These are phyloP conservation scores for Hortaea werneckii DNA, from an alignment of 2,329 filamentous ascomycete species.

Conservation along the genomic window DNA sequence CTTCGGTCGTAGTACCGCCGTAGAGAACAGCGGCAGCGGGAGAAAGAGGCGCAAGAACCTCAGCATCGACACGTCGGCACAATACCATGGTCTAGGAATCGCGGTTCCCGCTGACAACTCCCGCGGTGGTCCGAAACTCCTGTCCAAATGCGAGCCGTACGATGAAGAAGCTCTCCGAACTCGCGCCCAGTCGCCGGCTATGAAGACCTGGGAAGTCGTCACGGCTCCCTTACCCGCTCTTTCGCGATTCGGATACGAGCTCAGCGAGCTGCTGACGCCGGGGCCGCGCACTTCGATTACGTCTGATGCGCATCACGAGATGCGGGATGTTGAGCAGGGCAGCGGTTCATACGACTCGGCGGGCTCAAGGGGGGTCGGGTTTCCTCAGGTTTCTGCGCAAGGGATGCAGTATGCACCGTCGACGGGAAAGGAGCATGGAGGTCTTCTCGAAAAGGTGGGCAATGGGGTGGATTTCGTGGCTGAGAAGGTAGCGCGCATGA, in stretches of 20 bases:
- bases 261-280: neutral
- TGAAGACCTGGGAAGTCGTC: slow-evolving; percentile 2
- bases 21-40: neutral
- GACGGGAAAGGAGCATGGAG: neutral
- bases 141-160: neutral
- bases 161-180: slow-evolving; percentile 3
- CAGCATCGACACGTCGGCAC: slow-evolving; percentile 8
- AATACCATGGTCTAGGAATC: slow-evolving; percentile 9
- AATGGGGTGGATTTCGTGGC: slow-evolving; percentile 13
- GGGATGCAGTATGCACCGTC: neutral
- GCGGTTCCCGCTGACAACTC: slow-evolving; percentile 3
- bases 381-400: neutral
- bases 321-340: too few relatives aligned
- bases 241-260: neutral
- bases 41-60: slow-evolving; percentile 5
- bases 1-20: neutral
- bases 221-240: slow-evolving; percentile 6
- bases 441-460: slow-evolving; percentile 11
- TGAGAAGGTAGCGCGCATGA: slow-evolving; percentile 9
- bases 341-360: too few relatives aligned
- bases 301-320: too few relatives aligned
- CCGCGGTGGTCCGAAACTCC: neutral
- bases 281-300: neutral
- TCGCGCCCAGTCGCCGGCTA: neutral
- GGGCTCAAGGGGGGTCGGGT: too few relatives aligned